Conservation (phyloP, 768 basidiomycete species). For the Hortiboletus campestris region DNA sequence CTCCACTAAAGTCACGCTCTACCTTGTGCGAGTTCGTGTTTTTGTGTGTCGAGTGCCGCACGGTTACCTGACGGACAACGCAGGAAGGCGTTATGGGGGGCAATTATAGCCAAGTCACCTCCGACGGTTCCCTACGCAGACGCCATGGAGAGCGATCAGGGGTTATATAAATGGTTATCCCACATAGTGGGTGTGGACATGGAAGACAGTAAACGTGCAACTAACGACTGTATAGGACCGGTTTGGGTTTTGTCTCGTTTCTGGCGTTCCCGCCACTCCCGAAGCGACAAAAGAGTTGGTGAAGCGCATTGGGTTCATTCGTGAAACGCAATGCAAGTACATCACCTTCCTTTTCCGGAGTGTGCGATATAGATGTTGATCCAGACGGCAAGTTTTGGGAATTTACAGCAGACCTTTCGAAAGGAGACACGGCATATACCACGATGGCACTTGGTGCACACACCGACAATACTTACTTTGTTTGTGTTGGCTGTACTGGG, state of each 20-base stretch:
- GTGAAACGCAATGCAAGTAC: slow-evolving; percentile 71
- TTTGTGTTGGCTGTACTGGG: slow-evolving; percentile 12
- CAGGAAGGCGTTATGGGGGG: slow-evolving; percentile 79
- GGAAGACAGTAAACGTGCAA: background rate
- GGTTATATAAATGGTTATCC: slow-evolving; percentile 77
- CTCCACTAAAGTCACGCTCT: slow-evolving; percentile 38
- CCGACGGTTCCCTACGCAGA: slow-evolving; percentile 74
- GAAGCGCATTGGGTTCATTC: slow-evolving; percentile 78
- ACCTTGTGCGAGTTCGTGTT: slow-evolving; percentile 43
- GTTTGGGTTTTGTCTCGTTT: slow-evolving; percentile 88
- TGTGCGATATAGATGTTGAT: slow-evolving; percentile 32
- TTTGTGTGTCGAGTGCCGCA: background rate
- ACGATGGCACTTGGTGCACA: slow-evolving; percentile 85
- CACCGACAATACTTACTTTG: slow-evolving; percentile 64
- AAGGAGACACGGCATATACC: slow-evolving; percentile 94
- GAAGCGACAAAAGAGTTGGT: slow-evolving; percentile 83
- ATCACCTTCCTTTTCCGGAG: background rate
- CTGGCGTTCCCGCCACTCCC: slow-evolving; percentile 74
- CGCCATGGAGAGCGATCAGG: slow-evolving; percentile 66
- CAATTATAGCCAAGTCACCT: slow-evolving; percentile 68
- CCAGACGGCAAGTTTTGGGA: slow-evolving; percentile 96
- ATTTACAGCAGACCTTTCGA: slow-evolving; percentile 87
- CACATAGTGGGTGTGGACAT: slow-evolving; percentile 58
- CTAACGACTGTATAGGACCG: slow-evolving; percentile 51
- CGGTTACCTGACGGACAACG: background rate